Evolutionary conservation across 805 yeast genomes (phyloP), one percentile per base, ranked within the genome.

Genomic region (Phaffomyces thermotolerans): DNA sequence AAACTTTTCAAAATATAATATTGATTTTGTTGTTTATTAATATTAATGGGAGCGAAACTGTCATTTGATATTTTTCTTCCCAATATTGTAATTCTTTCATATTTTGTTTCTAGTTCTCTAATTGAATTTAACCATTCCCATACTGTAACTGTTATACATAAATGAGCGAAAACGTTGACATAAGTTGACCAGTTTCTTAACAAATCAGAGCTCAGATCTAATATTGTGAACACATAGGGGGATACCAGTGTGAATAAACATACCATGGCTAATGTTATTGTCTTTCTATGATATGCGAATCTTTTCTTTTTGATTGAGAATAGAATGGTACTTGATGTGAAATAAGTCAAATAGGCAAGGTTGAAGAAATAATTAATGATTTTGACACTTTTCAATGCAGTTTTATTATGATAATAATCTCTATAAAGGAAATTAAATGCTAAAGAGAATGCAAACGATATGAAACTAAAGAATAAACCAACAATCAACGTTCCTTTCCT

Each of bases 61-160:
- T 75, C 79, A 39, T 67, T 63, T 1, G 61, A 57, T 29, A 79
- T 72, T 47, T 75, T 68, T 47, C 88, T 67, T 0, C 90, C 90
- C 37, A 82, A 68, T 9, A 83, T 75, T 1, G 82, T 82, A 49
- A 66, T 64, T 39, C 71, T 63, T 48, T 81, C 87, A 25, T 65
- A 58, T 29, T 69, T 60, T 47, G 70, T 67, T 48, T 78, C 81
- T 36, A 75, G 55, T 15, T 67, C 54, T 48, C 75, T 72, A 35
- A 79, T 76, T 36, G 77, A 71, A 52, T 67, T 74, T 9, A 79
- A 59, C 82, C 87, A 78, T 60, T 81, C 87, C 83, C 85, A 81
- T 1, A 78, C 68, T 22, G 76, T 66, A 1, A 80, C 74, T 15
- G 73, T 63, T 4, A 78, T 60, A 31, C 77, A 67, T 14, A 78